Conservation (phyloP, 1,139 yeast species). For the Nadsonia commutata region DNA sequence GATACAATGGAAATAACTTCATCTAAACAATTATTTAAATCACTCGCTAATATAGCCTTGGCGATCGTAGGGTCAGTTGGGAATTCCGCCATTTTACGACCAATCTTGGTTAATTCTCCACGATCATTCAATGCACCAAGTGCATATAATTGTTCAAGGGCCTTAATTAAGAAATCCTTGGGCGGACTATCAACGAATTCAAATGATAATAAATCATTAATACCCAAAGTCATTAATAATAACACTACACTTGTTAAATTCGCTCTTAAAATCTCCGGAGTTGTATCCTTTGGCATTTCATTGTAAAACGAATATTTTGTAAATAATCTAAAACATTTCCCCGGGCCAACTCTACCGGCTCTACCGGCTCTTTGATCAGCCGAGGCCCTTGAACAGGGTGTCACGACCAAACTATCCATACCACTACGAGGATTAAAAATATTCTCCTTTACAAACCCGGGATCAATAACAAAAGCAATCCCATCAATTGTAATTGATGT, state of each 20-base stretch:
- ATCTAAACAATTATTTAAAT: conserved; percentile 40
- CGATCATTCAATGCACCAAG: conserved; percentile 76
- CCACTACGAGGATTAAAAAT: conserved; percentile 71
- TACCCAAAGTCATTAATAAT: conserved; percentile 63
- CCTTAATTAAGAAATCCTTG: conserved; percentile 51
- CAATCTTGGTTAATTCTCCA: conserved; percentile 66
- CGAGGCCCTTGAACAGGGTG: conserved; percentile 83
- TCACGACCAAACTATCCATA: conserved; percentile 76
- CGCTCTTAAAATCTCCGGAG: conserved; percentile 79
- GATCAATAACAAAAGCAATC: conserved; percentile 74
- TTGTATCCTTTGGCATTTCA: conserved; percentile 64
- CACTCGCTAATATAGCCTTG: conserved; percentile 53
- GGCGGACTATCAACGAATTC: conserved; percentile 85
- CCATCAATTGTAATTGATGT: conserved; percentile 94
- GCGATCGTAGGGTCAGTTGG: conserved; percentile 89
- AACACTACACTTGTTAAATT: conserved; percentile 67
- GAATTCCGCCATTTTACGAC: conserved; percentile 80
- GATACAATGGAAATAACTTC: conserved; percentile 61
- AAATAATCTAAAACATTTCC: conserved; percentile 78
- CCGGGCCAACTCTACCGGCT: conserved; percentile 96
- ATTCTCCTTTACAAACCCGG: conserved; percentile 86
- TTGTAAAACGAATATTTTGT: conserved; percentile 76
- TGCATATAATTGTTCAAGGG: conserved; percentile 67
- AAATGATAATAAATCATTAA: conserved; percentile 65
- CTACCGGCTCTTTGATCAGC: conserved; percentile 96